Conservation (phyloP, 441 rosid genomes). For the Capsella rubella region DNA sequence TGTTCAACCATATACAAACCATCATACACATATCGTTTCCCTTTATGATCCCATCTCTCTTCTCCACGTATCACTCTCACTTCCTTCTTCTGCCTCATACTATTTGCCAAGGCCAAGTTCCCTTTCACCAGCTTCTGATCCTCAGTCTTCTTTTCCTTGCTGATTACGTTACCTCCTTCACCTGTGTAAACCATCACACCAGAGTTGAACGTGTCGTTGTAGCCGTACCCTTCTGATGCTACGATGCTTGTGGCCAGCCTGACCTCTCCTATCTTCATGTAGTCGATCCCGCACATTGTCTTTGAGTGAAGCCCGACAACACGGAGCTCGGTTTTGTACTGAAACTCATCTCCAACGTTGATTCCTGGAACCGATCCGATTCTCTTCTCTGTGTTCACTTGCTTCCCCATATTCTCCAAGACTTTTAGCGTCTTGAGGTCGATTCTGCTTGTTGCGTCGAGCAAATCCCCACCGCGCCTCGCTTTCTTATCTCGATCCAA, state of each 20-base stretch:
- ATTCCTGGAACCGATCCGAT: slow-evolving; percentile 82
- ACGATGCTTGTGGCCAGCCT: slow-evolving; percentile 68
- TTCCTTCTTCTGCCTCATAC: slow-evolving; percentile 49
- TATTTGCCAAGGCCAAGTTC: slow-evolving; percentile 77
- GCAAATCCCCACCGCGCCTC: background rate
- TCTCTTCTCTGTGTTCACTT: slow-evolving; percentile 53
- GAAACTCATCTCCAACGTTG: slow-evolving; percentile 80
- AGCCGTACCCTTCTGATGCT: slow-evolving; percentile 73
- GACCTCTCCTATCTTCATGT: slow-evolving; percentile 47
- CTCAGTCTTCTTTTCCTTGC: slow-evolving; percentile 55
- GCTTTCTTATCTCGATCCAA: slow-evolving; percentile 28
- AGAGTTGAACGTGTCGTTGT: slow-evolving; percentile 54
- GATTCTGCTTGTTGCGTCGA: slow-evolving; percentile 18
- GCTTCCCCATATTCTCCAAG: slow-evolving; percentile 56
- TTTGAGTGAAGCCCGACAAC: slow-evolving; percentile 77
- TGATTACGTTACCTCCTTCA: slow-evolving; percentile 70
- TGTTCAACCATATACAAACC: slow-evolving; percentile 74
- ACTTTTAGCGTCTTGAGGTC: slow-evolving; percentile 43
- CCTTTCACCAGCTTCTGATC: slow-evolving; percentile 58
- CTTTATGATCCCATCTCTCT: slow-evolving; percentile 39
- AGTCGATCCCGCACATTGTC: slow-evolving; percentile 78
- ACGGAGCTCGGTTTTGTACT: slow-evolving; percentile 71
- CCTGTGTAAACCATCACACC: slow-evolving; percentile 76
- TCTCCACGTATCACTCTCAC: slow-evolving; percentile 73
- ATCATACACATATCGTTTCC: slow-evolving; percentile 63